Evolutionary conservation across 2,329 filamentous ascomycete species (phyloP), one percentile per base, ranked within the genome.

Genomic region (Fusarium liriodendri): DNA sequence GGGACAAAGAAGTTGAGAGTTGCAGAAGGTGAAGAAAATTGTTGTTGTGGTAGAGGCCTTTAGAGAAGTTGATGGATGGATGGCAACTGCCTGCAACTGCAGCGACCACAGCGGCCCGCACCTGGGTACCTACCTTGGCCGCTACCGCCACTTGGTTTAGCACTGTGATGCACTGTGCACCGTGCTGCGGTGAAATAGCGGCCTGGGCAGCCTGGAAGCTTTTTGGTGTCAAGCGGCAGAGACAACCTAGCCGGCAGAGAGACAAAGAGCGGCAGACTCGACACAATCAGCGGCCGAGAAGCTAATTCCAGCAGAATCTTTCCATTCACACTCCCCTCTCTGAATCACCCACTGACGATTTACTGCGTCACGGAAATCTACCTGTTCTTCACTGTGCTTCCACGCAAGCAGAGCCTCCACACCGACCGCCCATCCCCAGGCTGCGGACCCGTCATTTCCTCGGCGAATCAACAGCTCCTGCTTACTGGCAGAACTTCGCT

Each of bases 121-220:
- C 60, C 65, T 63, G 60, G 20, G 57, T 62, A 47, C 57, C 67
- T 63, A 11, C 22, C 18, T 52, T 29, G 54, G 52, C 66, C 27
- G 55, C 64, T 54, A 75, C 73, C 73, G 73, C 73, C 73, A 75
- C 70, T 71, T 66, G n/a, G 6, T 3, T 6, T 2, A 20, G 20
- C 54, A 71, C 69, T 72, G 70, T 72, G 16, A 11, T 1, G 40
- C 59, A 73, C 70, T 73, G 70, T 73, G 37, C 59, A 73, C 67
- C 64, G 67, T 73, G 37, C 16, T 32, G 37, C 20, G 25, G 29
- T 62, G 42, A 64, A 35, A 61, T 57, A 25, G 22, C n/a, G 62
- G 52, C 29, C 32, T 55, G 52, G 52, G 32, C 20, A 38, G 50
- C 52, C 50, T 33, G 29, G 29, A n/a, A 35, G 50, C n/a, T 55